Base-by-base conservation (phyloP, 2,329 filamentous ascomycete genomes). In the Alternaria sp. region DNA sequence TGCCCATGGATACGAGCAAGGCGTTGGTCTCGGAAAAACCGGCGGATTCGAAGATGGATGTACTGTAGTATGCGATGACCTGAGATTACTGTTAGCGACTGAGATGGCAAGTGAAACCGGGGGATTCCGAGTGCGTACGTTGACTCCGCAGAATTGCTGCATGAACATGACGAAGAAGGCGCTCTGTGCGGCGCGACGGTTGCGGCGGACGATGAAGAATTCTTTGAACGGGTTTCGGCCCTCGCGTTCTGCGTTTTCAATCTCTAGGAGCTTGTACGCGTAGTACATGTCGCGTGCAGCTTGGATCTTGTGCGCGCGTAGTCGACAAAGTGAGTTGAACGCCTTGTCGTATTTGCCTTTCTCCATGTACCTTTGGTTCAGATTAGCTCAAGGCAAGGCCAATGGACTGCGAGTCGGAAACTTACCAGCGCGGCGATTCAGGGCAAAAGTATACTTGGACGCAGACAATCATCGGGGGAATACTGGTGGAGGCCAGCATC, bases 241-340 rank as follows among this genome's bases (percentile, higher is more conserved):
- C 12, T 69, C 79, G 61, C 73, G 79, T 41, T 77, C 69, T 37
- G 71, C 75, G 12, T 72, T 75, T 71, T 77, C 81, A 54, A 74
- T 78, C 68, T 75, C 77, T 64, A 73, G 78, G 56, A 79, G 67
- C 47, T 76, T 74, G 46, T 75, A 74, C 2, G 76, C 77, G 70
- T 88, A 87, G 79, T 87, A 88, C 67, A 85, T 82, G 64, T 88
- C 86, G 41, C 86, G 78, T 1, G 85, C 85, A 2, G 86, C 87
- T 63, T 87, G 85, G 18, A 88, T 79, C 14, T 85, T 81, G 21
- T 83, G 82, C 23, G 81, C 81, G 5, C 86, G 83, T 76, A 90
- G 50, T 84, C 87, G 7, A 84, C 85, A 73, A 86, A 78, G 71
- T 7, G 76, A 70, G 2, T 65, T 5, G 58, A 77, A 78, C 7